Evolutionary conservation across 192 early-diverging fungal genomes (phyloP).

Genomic region (Linnemannia elongata): DNA sequence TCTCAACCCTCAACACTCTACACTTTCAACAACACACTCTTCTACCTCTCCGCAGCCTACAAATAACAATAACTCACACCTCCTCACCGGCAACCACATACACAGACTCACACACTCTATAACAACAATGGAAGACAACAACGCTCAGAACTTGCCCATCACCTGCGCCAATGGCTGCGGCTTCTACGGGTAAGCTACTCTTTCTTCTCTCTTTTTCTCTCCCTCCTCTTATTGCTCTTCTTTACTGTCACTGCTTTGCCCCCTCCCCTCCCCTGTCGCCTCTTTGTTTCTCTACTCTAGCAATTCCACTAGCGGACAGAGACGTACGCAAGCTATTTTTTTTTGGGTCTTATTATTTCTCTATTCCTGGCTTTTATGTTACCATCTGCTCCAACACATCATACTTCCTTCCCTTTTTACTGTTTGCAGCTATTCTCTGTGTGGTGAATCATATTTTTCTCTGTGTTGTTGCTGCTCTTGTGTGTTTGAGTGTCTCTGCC

Average conservation of each 20-base stretch:
- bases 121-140: constrained; percentile 77
- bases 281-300: not conserved
- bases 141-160: constrained; percentile 65
- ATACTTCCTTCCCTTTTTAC: not conserved
- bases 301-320: not conserved
- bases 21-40: not conserved
- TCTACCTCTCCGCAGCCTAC: not conserved
- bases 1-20: not conserved
- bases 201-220: not conserved
- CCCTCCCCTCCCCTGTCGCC: not conserved
- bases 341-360: not conserved
- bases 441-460: constrained; percentile 1
- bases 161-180: constrained; percentile 80
- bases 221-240: not conserved
- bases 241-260: not conserved
- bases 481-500: not conserved
- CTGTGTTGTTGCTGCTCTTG: not conserved
- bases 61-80: not conserved
- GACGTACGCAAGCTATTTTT: constrained; percentile 1
- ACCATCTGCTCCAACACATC: constrained; percentile 9
- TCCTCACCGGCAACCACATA: not conserved
- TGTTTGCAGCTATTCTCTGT: not conserved
- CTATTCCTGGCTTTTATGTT: constrained; percentile 5
- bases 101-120: not conserved
- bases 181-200: constrained; percentile 72